Evolutionary conservation across 148 eudicot species (phyloP).

Genomic region (Spergularia bocconei): DNA sequence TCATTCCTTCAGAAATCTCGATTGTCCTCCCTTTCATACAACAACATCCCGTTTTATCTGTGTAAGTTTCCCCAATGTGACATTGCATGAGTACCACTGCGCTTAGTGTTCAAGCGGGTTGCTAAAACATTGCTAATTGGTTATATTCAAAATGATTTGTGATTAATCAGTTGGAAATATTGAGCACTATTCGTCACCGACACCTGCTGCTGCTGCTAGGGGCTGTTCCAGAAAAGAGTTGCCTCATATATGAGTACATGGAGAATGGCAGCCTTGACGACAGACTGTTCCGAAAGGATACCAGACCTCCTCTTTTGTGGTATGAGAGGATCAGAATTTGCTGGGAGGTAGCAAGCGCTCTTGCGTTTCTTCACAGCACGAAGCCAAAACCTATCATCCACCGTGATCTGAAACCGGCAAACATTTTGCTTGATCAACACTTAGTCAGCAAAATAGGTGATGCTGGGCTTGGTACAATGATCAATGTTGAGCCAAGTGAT

Average conservation of each 20-base stretch:
- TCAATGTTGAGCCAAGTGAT: slow-evolving; percentile 40
- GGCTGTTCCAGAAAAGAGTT: slow-evolving; percentile 70
- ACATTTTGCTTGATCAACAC: slow-evolving; percentile 82
- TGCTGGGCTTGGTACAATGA: slow-evolving; percentile 82
- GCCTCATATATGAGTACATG: slow-evolving; percentile 95
- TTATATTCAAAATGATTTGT: slow-evolving; percentile 7
- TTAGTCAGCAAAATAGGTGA: slow-evolving; percentile 95
- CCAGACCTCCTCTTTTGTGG: slow-evolving; percentile 73
- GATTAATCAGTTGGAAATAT: slow-evolving; percentile 69
- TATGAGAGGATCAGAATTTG: slow-evolving; percentile 75
- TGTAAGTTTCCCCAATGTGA: not conserved
- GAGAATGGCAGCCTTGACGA: slow-evolving; percentile 89
- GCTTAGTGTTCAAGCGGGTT: not conserved
- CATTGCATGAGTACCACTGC: not conserved
- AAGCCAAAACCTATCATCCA: slow-evolving; percentile 79
- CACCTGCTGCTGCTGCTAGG: slow-evolving; percentile 85
- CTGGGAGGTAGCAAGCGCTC: slow-evolving; percentile 89
- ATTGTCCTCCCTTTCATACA: not conserved
- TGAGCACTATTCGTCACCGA: slow-evolving; percentile 85
- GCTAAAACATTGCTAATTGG: not conserved
- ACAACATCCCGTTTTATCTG: not conserved
- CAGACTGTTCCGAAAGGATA: slow-evolving; percentile 43
- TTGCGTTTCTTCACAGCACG: slow-evolving; percentile 84
- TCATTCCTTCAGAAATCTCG: not conserved
- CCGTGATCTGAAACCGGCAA: slow-evolving; percentile 86